Conservation (phyloP, 768 basidiomycete genomes). For the Dendrothele bispora region DNA sequence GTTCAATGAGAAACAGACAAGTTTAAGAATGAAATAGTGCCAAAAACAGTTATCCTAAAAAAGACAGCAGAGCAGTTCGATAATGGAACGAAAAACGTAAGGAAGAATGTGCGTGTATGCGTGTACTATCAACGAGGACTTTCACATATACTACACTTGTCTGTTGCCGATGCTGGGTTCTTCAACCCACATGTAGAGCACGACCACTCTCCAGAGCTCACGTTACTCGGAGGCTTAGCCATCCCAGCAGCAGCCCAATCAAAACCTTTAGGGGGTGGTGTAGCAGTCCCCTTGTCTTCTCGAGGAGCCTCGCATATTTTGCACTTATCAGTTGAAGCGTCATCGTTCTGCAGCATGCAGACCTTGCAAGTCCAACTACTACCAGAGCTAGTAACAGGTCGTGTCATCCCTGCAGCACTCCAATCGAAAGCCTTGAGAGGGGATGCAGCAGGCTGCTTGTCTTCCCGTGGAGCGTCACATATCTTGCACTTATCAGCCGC, state of each 20-base stretch:
- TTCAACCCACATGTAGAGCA: conserved; percentile 42
- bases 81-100: background rate
- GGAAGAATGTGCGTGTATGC: too few species aligned
- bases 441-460: background rate
- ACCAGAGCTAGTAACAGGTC: conserved; percentile 28
- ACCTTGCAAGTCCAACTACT: conserved; percentile 55
- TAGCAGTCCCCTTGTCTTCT: conserved; percentile 2
- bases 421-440: conserved; percentile 52
- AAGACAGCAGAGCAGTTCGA: background rate
- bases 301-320: conserved; percentile 46
- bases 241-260: conserved; percentile 49
- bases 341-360: conserved; percentile 54
- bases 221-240: conserved; percentile 29
- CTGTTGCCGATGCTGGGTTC: conserved; percentile 37
- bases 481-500: conserved; percentile 44
- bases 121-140: conserved; percentile 31
- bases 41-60: conserved; percentile 7
- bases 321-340: conserved; percentile 46
- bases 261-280: conserved; percentile 27
- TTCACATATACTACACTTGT: conserved; percentile 50
- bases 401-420: conserved; percentile 58
- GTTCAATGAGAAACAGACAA: background rate
- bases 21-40: background rate
- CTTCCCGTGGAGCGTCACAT: conserved; percentile 38
- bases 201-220: conserved; percentile 36